Evolutionary conservation across 495 filamentous ascomycete genomes (phyloP).

Genomic region (Penicillium parvum): DNA sequence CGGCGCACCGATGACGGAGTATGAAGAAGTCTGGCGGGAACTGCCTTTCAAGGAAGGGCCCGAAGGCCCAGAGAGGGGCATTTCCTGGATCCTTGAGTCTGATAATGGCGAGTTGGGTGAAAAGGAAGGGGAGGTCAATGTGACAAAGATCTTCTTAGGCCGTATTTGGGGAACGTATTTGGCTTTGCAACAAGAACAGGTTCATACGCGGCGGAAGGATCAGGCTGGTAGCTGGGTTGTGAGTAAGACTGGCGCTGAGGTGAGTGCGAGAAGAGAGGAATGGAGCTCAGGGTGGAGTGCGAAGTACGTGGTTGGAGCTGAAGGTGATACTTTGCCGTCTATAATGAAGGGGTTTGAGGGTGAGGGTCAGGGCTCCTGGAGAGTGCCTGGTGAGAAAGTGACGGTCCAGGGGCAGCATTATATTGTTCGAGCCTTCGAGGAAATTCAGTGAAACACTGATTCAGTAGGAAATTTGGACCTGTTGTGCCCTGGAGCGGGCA

Average conservation of each 20-base stretch:
- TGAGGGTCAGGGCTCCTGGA: conserved; percentile 12
- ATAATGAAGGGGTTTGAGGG: conserved; percentile 20
- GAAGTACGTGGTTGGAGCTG: conserved; percentile 26
- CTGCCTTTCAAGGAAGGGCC: conserved; percentile 23
- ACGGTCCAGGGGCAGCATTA: conserved; percentile 24
- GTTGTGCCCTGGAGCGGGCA: no score
- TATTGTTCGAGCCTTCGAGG: conserved; percentile 35
- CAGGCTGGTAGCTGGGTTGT: conserved; percentile 17
- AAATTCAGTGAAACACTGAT: conserved; percentile 15
- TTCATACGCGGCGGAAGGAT: conserved; percentile 8
- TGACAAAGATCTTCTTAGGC: conserved; percentile 34
- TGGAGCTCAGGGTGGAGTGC: conserved; percentile 26
- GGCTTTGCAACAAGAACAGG: conserved; percentile 31
- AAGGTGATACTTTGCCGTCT: conserved; percentile 22
- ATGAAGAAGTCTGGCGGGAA: conserved; percentile 41
- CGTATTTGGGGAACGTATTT: conserved; percentile 37
- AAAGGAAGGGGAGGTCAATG: conserved; percentile 21
- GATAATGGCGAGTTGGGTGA: conserved; percentile 12
- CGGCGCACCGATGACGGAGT: conserved; percentile 29
- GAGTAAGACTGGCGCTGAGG: conserved; percentile 25
- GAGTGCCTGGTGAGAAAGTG: conserved; percentile 22
- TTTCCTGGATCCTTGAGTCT: conserved; percentile 39
- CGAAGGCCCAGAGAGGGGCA: conserved; percentile 18
- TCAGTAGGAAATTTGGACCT: no score
- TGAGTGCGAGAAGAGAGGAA: conserved; percentile 38